Evolutionary conservation across 2,329 filamentous ascomycete species (phyloP).

Genomic region (Fusarium buxicola): DNA sequence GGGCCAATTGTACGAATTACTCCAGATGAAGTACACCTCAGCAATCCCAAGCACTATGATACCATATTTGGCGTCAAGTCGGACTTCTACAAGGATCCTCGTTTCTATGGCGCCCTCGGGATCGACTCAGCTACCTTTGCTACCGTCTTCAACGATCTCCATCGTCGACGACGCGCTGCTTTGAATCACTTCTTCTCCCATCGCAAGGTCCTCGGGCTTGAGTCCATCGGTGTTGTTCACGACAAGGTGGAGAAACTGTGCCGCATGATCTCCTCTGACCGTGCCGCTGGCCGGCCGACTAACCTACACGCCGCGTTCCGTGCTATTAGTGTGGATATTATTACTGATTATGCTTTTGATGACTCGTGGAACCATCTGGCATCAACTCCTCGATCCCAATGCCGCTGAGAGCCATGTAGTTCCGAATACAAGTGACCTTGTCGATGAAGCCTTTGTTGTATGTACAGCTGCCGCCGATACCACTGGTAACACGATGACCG

Average conservation of each 20-base stretch:
- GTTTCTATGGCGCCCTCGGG: conserved; percentile 26
- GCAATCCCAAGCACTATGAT: conserved; percentile 32
- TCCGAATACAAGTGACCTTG: neutral
- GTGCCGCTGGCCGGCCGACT: neutral
- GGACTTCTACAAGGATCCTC: conserved; percentile 24
- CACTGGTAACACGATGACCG: conserved; percentile 13
- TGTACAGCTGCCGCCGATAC: conserved; percentile 19
- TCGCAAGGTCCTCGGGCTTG: conserved; percentile 50
- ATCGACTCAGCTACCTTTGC: conserved; percentile 38
- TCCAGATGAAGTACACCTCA: conserved; percentile 35
- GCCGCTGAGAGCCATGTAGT: conserved; percentile 4
- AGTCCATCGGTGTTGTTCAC: conserved; percentile 49
- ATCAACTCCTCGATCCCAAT: conserved; percentile 18
- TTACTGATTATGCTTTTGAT: conserved; percentile 36
- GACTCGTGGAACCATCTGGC: conserved; percentile 27
- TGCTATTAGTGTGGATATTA: conserved; percentile 27
- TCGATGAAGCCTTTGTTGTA: conserved; percentile 18
- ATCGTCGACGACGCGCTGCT: conserved; percentile 54
- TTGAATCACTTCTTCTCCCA: conserved; percentile 59
- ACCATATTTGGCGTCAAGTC: conserved; percentile 27
- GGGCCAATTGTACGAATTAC: conserved; percentile 35
- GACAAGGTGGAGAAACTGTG: conserved; percentile 47
- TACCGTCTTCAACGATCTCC: conserved; percentile 54
- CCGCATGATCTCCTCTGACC: conserved; percentile 7
- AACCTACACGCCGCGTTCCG: conserved; percentile 27